phyloP scores from a whole-genome alignment of 2,329 filamentous ascomycete species.

The Exophiala oligosperma region DNA sequence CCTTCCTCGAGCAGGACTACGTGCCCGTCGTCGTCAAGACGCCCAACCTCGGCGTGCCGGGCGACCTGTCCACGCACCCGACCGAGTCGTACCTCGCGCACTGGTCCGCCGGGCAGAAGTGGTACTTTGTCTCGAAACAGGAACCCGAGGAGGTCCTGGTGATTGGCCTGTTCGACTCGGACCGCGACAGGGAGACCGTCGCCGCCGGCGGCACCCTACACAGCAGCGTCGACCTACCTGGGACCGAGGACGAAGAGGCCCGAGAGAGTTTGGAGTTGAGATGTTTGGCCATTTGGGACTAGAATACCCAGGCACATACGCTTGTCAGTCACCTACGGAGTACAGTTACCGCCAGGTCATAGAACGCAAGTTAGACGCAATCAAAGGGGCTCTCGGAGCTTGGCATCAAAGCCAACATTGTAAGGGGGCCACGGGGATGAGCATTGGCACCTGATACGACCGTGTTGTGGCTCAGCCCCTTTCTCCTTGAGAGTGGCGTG shows the following conservation, averaged over 20 bases:
- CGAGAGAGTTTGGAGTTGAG: constrained; percentile 25
- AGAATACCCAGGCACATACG: too few species aligned
- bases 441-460: too few species aligned
- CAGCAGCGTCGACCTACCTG: constrained; percentile 23
- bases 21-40: constrained; percentile 22
- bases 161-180: constrained; percentile 23
- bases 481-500: too few species aligned
- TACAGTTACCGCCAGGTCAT: too few species aligned
- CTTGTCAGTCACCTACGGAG: too few species aligned
- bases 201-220: constrained; percentile 23
- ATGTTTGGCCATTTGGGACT: constrained; percentile 23
- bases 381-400: too few species aligned
- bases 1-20: constrained; percentile 23
- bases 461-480: too few species aligned
- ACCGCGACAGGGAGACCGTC: constrained; percentile 25
- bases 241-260: constrained; percentile 19
- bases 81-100: constrained; percentile 22
- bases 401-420: too few species aligned
- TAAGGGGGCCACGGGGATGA: too few species aligned
- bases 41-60: constrained; percentile 19
- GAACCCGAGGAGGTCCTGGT: constrained; percentile 24
- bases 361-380: too few species aligned
- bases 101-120: constrained; percentile 24
- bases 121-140: constrained; percentile 24
- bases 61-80: constrained; percentile 15